Conservation (phyloP, 2,329 filamentous ascomycete species). For the Microascus cirrosus region DNA sequence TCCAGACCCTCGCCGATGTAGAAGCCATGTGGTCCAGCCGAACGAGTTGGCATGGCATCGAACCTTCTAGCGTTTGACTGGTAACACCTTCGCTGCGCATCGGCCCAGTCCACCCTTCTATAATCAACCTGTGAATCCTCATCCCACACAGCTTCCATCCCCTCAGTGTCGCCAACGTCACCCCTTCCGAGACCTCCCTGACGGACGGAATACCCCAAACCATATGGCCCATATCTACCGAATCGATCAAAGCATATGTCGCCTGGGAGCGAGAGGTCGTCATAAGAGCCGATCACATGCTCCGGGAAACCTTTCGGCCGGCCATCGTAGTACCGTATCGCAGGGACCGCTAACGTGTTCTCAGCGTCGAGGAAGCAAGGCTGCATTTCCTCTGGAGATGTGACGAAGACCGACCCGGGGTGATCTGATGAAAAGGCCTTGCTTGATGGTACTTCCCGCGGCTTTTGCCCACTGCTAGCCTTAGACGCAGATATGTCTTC, state of each 20-base stretch:
- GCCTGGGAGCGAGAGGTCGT: conserved; percentile 64
- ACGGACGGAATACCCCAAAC: conserved; percentile 70
- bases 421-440: conserved; percentile 37
- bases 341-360: conserved; percentile 54
- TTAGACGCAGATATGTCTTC: conserved; percentile 5
- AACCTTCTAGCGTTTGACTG: conserved; percentile 62
- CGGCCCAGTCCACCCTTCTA: conserved; percentile 65
- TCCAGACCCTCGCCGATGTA: conserved; percentile 27
- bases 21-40: conserved; percentile 35
- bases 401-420: conserved; percentile 22
- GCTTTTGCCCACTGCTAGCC: not conserved
- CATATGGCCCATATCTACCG: conserved; percentile 80
- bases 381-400: conserved; percentile 40
- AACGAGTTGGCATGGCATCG: conserved; percentile 29
- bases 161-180: conserved; percentile 72
- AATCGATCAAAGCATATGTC: conserved; percentile 91
- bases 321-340: conserved; percentile 63
- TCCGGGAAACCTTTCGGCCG: conserved; percentile 77
- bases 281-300: conserved; percentile 76
- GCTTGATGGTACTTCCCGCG: conserved; percentile 21
- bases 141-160: conserved; percentile 69
- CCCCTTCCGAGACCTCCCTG: conserved; percentile 78
- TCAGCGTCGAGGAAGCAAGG: conserved; percentile 71
- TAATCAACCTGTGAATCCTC: conserved; percentile 65
- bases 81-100: conserved; percentile 64